Conservation (phyloP, 2,329 filamentous ascomycete genomes). For the Xylariaceae sp. region DNA sequence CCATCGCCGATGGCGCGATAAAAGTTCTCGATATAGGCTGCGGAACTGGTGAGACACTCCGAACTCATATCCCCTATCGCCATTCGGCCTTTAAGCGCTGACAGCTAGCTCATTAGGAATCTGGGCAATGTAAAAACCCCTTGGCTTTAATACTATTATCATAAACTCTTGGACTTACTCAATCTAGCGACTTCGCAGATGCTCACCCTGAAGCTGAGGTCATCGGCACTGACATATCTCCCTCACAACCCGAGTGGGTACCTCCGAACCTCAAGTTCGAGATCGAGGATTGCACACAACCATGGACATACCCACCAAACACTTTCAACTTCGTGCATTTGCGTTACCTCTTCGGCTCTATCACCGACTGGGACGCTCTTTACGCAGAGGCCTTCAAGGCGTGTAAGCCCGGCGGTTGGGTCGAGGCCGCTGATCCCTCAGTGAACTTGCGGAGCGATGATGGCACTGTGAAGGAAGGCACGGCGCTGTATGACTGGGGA, state of each 20-base stretch:
- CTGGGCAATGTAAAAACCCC: constrained; percentile 44
- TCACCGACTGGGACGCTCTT: constrained; percentile 59
- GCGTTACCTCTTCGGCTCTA: constrained; percentile 58
- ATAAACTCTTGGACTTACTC: constrained; percentile 2
- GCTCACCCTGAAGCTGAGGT: constrained; percentile 53
- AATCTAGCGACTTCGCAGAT: constrained; percentile 53
- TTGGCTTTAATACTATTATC: neutral
- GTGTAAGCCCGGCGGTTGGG: constrained; percentile 54
- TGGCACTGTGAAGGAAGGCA: constrained; percentile 27
- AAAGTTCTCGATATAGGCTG: constrained; percentile 46
- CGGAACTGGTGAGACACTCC: constrained; percentile 42
- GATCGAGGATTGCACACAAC: constrained; percentile 64
- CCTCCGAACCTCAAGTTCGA: constrained; percentile 68
- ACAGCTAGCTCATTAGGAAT: constrained; percentile 34
- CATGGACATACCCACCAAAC: constrained; percentile 49
- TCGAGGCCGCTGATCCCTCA: constrained; percentile 26
- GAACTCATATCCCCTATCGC: neutral
- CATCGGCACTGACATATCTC: constrained; percentile 63
- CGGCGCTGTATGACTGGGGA: constrained; percentile 36
- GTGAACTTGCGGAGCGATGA: constrained; percentile 32
- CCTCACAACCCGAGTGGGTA: constrained; percentile 63
- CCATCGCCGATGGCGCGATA: constrained; percentile 40
- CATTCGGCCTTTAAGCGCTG: neutral
- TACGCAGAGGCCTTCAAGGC: constrained; percentile 56
- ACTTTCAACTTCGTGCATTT: constrained; percentile 64